Evolutionary conservation across 2,329 filamentous ascomycete genomes (phyloP).

Genomic region (Penicillium rolfsii): DNA sequence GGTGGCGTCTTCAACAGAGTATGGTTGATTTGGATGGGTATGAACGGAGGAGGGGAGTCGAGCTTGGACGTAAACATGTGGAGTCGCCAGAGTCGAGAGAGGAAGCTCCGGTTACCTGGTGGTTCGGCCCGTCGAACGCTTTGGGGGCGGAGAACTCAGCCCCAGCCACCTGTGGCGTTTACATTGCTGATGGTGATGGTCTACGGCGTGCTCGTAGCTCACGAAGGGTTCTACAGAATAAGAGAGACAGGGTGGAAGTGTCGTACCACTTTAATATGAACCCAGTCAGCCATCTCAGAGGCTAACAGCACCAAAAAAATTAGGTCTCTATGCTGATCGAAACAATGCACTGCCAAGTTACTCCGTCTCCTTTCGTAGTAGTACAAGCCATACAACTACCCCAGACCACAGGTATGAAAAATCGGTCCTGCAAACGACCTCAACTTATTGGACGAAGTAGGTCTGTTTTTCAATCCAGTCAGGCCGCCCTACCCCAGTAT

Average conservation of each 20-base stretch:
- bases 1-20: neutral
- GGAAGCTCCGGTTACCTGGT: constrained; percentile 13
- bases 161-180: constrained; percentile 17
- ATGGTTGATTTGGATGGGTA: constrained; percentile 4
- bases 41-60: constrained; percentile 5
- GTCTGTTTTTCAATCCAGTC: neutral
- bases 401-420: neutral
- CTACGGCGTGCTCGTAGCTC: neutral
- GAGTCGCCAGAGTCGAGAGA: constrained; percentile 6
- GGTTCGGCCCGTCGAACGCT: constrained; percentile 13
- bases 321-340: neutral
- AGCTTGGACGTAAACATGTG: constrained; percentile 23
- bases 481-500: too few relatives aligned
- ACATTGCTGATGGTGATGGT: neutral
- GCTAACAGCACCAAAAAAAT: neutral
- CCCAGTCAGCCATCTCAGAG: neutral
- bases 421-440: neutral
- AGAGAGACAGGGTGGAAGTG: too few relatives aligned
- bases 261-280: too few relatives aligned
- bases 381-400: neutral
- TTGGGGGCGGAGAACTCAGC: constrained; percentile 2
- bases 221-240: too few relatives aligned
- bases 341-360: neutral
- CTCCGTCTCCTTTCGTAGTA: neutral
- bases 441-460: neutral